Percentiles rank a stretch among this genome's conserved stretches.
These are phyloP conservation scores for Boletus barrowsii DNA, from an alignment of 768 basidiomycete species.

Conservation along the genomic window DNA sequence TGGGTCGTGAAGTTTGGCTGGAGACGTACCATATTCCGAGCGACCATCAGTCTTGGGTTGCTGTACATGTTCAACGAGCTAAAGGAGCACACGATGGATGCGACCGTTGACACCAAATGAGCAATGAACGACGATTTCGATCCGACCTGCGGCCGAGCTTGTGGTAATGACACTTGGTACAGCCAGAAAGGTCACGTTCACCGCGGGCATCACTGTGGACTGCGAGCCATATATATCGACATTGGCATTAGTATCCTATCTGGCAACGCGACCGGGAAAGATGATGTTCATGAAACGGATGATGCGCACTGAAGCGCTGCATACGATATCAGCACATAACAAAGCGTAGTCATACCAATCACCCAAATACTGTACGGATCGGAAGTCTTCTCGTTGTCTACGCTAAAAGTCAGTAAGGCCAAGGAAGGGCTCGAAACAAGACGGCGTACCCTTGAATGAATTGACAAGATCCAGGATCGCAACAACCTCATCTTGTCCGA, in stretches of 20 bases:
- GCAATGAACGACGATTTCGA: constrained; percentile 13
- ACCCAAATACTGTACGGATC: constrained; percentile 10
- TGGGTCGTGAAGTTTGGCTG: too few species aligned
- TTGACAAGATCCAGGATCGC: constrained; percentile 13
- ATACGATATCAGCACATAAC: not conserved
- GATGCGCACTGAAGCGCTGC: constrained; percentile 13
- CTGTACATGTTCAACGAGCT: constrained; percentile 10
- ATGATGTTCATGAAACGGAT: too few species aligned
- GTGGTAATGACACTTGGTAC: constrained; percentile 3
- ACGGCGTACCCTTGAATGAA: constrained; percentile 9
- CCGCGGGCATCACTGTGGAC: constrained; percentile 21
- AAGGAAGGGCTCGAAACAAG: not conserved
- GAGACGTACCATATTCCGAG: too few species aligned
- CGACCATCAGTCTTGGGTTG: not conserved
- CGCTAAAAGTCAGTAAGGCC: not conserved
- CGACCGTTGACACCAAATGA: constrained; percentile 8
- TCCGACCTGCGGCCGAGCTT: not conserved
- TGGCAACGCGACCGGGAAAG: not conserved
- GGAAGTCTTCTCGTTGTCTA: constrained; percentile 1
- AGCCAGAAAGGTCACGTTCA: constrained; percentile 12
- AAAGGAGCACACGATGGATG: constrained; percentile 14
- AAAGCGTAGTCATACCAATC: constrained; percentile 5
- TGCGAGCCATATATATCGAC: not conserved
- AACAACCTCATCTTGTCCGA: constrained; percentile 10
- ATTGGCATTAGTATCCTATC: not conserved